Percentiles rank a stretch among this genome's conserved stretches.
Conservation (phyloP, 352 stramenopile genomes). For the Pythium aphanidermatum region DNA sequence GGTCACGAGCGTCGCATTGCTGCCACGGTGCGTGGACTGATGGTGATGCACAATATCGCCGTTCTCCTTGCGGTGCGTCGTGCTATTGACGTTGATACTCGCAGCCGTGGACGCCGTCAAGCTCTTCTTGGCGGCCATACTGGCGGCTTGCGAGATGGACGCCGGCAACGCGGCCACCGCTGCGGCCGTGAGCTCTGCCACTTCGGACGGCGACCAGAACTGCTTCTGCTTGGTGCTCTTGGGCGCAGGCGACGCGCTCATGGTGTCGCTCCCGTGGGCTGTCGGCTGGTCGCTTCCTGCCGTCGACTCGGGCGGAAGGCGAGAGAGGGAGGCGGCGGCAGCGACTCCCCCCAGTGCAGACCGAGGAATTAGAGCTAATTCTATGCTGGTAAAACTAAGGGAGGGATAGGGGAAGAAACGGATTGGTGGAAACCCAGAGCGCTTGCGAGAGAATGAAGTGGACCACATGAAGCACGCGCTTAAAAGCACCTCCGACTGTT, state of each 20-base stretch:
- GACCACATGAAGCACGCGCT: too few relatives aligned
- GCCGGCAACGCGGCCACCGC: constrained; percentile 60
- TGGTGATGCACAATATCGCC: constrained; percentile 74
- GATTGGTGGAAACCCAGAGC: constrained; percentile 5
- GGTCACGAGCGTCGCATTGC: constrained; percentile 66
- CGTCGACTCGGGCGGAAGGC: too few relatives aligned
- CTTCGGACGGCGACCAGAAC: constrained; percentile 66
- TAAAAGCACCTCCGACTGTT: too few relatives aligned
- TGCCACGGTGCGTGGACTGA: constrained; percentile 63
- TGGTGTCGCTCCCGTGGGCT: background rate
- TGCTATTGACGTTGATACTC: constrained; percentile 33
- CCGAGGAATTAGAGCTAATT: constrained; percentile 6
- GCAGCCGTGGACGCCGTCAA: constrained; percentile 19
- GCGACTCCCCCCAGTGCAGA: background rate
- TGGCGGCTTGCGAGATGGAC: constrained; percentile 42
- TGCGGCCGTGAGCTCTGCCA: constrained; percentile 70
- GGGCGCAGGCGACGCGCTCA: background rate
- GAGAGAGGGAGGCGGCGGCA: constrained; percentile 3
- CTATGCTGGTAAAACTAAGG: background rate
- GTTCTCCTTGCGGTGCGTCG: constrained; percentile 62
- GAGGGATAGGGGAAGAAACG: constrained; percentile 1
- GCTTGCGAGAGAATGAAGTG: constrained; percentile 5
- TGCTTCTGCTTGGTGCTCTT: constrained; percentile 68
- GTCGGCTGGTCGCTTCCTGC: background rate
- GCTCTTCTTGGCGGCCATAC: constrained; percentile 10